Conservation (phyloP, 306 rosid species). For the Castanopsis chinensis region DNA sequence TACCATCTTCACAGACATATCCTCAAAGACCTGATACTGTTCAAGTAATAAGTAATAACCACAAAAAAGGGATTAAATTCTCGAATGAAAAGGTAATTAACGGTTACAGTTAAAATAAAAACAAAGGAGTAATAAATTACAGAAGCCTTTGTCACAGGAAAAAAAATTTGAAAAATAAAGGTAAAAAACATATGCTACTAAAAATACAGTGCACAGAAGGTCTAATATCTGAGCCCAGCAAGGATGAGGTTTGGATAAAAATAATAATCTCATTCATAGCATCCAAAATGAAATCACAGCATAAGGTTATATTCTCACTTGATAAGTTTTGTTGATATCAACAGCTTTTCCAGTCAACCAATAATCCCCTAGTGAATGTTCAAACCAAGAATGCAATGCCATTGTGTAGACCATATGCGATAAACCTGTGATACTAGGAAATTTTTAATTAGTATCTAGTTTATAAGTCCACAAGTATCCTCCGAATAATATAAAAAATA, state of each 20-base stretch:
- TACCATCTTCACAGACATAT: conserved; percentile 50
- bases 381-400: conserved; percentile 52
- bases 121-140: background rate
- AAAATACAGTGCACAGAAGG: background rate
- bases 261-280: conserved; percentile 15
- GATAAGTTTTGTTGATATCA: conserved; percentile 35
- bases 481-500: background rate
- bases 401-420: conserved; percentile 50
- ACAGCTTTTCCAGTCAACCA: conserved; percentile 45
- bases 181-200: background rate
- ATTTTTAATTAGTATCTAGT: background rate
- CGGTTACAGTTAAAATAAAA: conserved; percentile 3
- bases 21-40: conserved; percentile 42
- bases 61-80: conserved; percentile 11
- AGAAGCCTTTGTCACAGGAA: background rate
- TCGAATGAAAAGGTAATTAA: background rate
- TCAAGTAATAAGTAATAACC: conserved; percentile 8
- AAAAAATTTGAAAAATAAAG: background rate
- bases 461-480: conserved; percentile 1
- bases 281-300: background rate
- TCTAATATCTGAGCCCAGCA: conserved; percentile 27
- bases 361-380: conserved; percentile 56
- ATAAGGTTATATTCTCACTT: conserved; percentile 23
- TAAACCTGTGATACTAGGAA: conserved; percentile 34
- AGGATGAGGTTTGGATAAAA: conserved; percentile 8